These are phyloP conservation scores for Ilyonectria mors-panacis DNA, from an alignment of 2,329 filamentous ascomycete genomes.

Conservation along the genomic window DNA sequence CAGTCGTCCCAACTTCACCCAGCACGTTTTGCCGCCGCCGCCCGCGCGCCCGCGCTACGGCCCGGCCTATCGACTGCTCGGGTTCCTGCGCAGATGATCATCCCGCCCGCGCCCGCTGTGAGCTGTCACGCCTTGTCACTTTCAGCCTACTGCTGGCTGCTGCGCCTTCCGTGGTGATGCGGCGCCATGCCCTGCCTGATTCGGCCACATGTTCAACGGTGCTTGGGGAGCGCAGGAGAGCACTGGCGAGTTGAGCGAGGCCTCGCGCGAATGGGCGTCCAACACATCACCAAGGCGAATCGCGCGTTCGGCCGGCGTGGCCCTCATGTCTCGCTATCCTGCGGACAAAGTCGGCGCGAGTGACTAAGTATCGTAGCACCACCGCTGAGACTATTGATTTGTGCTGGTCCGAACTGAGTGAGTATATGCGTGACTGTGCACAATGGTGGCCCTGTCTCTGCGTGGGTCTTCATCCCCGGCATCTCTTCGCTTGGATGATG, in stretches of 20 bases:
- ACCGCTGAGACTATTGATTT: slow-evolving; percentile 29
- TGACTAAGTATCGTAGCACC: slow-evolving; percentile 26
- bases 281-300: slow-evolving; percentile 37
- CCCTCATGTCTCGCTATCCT: slow-evolving; percentile 1
- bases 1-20: slow-evolving; percentile 14
- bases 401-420: background rate
- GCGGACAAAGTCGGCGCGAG: slow-evolving; percentile 8
- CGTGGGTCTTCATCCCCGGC: slow-evolving; percentile 7
- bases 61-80: slow-evolving; percentile 44
- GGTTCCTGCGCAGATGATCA: slow-evolving; percentile 53
- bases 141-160: background rate
- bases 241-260: background rate
- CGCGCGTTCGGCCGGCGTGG: slow-evolving; percentile 15
- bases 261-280: slow-evolving; percentile 38
- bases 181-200: slow-evolving; percentile 1
- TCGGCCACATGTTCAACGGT: slow-evolving; percentile 38
- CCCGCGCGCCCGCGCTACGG: slow-evolving; percentile 26
- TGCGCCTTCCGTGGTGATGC: slow-evolving; percentile 8
- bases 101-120: slow-evolving; percentile 41
- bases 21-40: slow-evolving; percentile 3
- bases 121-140: slow-evolving; percentile 38
- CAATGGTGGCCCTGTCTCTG: background rate
- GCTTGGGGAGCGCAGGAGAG: slow-evolving; percentile 17
- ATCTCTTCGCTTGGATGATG: slow-evolving; percentile 13
- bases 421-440: background rate